phyloP scores from a whole-genome alignment of 1,284 basidiomycete genomes.

The Golubevia pallescens region DNA sequence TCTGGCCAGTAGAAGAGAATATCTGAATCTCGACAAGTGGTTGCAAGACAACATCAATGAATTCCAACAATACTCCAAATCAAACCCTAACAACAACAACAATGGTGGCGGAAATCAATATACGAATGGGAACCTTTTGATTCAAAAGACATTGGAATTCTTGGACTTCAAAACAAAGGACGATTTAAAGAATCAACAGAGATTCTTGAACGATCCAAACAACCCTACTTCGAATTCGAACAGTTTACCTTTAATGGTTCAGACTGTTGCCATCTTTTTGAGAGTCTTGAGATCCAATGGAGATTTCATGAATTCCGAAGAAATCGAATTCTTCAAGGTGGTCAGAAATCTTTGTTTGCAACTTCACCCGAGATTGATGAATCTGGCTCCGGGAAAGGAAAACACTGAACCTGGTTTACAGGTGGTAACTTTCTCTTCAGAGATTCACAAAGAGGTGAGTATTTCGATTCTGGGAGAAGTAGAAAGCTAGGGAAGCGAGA shows the following conservation, averaged over 20 bases:
- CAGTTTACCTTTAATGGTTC: slow-evolving; percentile 54
- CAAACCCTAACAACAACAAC: no score
- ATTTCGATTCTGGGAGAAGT: no score
- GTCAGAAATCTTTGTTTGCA: slow-evolving; percentile 92
- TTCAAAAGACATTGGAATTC: slow-evolving; percentile 42
- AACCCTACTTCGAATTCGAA: slow-evolving; percentile 58
- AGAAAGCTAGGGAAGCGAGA: no score
- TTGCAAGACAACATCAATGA: slow-evolving; percentile 80
- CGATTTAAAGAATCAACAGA: slow-evolving; percentile 42
- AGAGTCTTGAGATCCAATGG: slow-evolving; percentile 56
- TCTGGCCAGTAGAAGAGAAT: slow-evolving; percentile 87
- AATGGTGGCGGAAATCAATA: no score
- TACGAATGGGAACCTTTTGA: no score
- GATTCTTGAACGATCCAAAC: no score
- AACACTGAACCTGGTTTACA: slow-evolving; percentile 90
- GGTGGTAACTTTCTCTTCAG: slow-evolving; percentile 84
- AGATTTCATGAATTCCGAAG: slow-evolving; percentile 68
- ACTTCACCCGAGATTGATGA: slow-evolving; percentile 95
- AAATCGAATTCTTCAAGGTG: slow-evolving; percentile 87
- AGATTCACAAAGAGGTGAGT: slow-evolving; percentile 90
- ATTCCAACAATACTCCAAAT: no score
- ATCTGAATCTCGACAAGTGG: slow-evolving; percentile 96
- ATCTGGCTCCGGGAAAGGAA: slow-evolving; percentile 79
- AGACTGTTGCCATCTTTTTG: slow-evolving; percentile 57
- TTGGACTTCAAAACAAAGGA: slow-evolving; percentile 57